Conservation (phyloP, 805 yeast species). For the Candida dendrica region DNA sequence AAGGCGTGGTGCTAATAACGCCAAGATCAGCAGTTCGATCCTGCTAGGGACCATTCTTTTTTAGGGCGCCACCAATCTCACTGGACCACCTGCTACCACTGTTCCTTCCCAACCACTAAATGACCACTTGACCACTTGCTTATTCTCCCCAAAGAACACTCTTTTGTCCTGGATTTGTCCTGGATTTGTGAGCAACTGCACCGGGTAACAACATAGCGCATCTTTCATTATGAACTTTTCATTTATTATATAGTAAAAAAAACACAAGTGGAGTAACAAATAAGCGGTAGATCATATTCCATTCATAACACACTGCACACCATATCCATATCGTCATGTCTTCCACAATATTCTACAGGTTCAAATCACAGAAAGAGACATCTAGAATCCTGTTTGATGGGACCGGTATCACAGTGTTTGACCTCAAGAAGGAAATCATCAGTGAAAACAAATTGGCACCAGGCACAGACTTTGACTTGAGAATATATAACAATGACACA, state of each 20-base stretch:
- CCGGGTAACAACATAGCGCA: no score
- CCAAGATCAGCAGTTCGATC: conserved; percentile 44
- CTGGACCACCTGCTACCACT: no score
- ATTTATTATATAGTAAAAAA: no score
- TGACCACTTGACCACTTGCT: no score
- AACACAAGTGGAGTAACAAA: no score
- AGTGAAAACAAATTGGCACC: conserved; percentile 71
- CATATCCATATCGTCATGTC: conserved; percentile 45
- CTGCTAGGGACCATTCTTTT: conserved; percentile 17
- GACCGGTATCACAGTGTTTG: conserved; percentile 93
- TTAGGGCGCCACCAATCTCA: no score
- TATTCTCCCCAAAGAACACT: no score
- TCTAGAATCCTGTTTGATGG: conserved; percentile 87
- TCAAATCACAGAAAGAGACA: conserved; percentile 74
- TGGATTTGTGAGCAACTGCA: no score
- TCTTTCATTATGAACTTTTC: no score
- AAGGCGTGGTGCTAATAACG: conserved; percentile 46
- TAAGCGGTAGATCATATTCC: no score
- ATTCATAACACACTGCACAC: background rate
- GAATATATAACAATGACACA: conserved; percentile 65
- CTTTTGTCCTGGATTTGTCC: no score
- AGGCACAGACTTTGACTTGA: conserved; percentile 77
- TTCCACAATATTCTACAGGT: conserved; percentile 80
- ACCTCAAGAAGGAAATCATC: conserved; percentile 85
- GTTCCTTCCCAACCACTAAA: no score